Percentiles rank a stretch among this genome's conserved stretches.
phyloP scores from a whole-genome alignment of 2,329 filamentous ascomycete species.

The Fusarium chlamydosporum region DNA sequence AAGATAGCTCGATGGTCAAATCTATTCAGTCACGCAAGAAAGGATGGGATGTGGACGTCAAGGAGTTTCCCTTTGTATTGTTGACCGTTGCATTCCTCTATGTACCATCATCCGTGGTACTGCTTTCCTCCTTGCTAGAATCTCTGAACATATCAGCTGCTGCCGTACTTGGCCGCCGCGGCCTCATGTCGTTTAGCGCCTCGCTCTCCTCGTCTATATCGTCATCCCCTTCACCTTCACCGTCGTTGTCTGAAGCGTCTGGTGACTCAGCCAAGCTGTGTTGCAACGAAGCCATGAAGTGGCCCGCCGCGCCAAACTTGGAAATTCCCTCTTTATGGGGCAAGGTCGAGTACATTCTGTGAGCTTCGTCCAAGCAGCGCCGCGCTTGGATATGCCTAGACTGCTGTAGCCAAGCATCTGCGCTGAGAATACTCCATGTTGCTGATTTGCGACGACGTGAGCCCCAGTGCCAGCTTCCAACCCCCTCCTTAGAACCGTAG shows the following conservation, averaged over 20 bases:
- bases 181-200: constrained; percentile 65
- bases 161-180: constrained; percentile 69
- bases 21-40: not conserved
- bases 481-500: constrained; percentile 80
- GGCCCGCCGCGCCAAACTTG: constrained; percentile 65
- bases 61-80: not conserved
- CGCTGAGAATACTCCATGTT: constrained; percentile 86
- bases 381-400: constrained; percentile 84
- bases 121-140: constrained; percentile 42
- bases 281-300: constrained; percentile 67
- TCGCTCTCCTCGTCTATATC: constrained; percentile 68
- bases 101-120: constrained; percentile 37
- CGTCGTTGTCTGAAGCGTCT: constrained; percentile 52
- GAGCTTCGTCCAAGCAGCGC: constrained; percentile 79
- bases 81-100: constrained; percentile 57
- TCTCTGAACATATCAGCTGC: constrained; percentile 63
- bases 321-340: constrained; percentile 66
- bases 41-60: not conserved
- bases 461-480: constrained; percentile 77
- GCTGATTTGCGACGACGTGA: constrained; percentile 85
- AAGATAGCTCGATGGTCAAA: not conserved
- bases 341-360: constrained; percentile 66
- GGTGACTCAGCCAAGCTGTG: constrained; percentile 64
- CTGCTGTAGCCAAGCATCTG: constrained; percentile 85
- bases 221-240: constrained; percentile 62